These are phyloP conservation scores for Aureoboletus auriporus DNA, from an alignment of 768 basidiomycete genomes.

Conservation along the genomic window DNA sequence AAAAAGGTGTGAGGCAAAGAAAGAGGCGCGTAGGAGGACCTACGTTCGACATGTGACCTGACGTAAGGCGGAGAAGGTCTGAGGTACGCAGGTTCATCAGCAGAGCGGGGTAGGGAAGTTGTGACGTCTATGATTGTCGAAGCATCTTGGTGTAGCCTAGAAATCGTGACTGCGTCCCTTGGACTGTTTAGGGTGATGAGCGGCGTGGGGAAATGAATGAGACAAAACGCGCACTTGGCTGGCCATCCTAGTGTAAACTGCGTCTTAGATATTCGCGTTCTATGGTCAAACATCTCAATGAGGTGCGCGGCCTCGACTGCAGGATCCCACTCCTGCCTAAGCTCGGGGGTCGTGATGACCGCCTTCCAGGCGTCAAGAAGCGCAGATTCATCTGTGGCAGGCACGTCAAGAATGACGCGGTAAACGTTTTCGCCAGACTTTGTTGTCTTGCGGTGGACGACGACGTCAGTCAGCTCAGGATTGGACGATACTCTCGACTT, in stretches of 20 bases:
- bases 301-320: constrained; percentile 82
- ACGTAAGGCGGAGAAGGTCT: constrained; percentile 91
- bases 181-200: constrained; percentile 50
- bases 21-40: constrained; percentile 24
- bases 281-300: constrained; percentile 82
- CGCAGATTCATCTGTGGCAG: constrained; percentile 48
- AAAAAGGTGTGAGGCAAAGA: constrained; percentile 8
- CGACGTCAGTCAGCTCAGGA: constrained; percentile 68
- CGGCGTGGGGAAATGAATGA: background rate
- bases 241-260: constrained; percentile 96
- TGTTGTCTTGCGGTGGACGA: constrained; percentile 67
- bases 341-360: constrained; percentile 79
- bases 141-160: constrained; percentile 75
- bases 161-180: constrained; percentile 91
- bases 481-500: constrained; percentile 49
- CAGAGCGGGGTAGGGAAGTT: constrained; percentile 88
- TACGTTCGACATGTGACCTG: constrained; percentile 77
- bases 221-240: constrained; percentile 72
- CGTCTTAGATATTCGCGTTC: constrained; percentile 83
- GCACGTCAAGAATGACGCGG: constrained; percentile 77
- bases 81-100: constrained; percentile 87
- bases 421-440: constrained; percentile 77
- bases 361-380: constrained; percentile 79
- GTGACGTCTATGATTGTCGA: constrained; percentile 86
- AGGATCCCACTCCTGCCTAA: constrained; percentile 90